These are phyloP conservation scores for Penicillium ochrochloron DNA, from an alignment of 495 filamentous ascomycete genomes.

Conservation along the genomic window DNA sequence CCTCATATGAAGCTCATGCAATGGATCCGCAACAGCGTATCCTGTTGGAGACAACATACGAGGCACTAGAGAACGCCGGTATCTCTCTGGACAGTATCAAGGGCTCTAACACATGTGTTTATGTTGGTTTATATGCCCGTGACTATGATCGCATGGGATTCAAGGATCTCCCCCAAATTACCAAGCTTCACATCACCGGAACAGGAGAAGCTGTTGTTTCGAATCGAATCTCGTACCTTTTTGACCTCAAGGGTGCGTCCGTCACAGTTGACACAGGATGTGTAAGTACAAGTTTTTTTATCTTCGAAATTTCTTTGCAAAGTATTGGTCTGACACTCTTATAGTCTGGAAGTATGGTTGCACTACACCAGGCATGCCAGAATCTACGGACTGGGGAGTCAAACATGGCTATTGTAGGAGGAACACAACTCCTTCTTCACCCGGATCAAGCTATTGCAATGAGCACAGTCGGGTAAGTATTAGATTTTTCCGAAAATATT, in stretches of 20 bases:
- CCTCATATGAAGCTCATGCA: constrained; percentile 47
- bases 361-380: constrained; percentile 13
- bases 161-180: constrained; percentile 10
- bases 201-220: neutral
- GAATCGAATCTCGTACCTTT: constrained; percentile 14
- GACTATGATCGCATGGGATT: constrained; percentile 12
- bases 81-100: constrained; percentile 17
- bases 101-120: constrained; percentile 22
- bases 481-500: neutral
- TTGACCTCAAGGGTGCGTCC: constrained; percentile 8
- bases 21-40: constrained; percentile 38
- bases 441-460: constrained; percentile 6
- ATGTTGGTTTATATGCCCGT: constrained; percentile 5
- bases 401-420: constrained; percentile 11
- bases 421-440: constrained; percentile 3
- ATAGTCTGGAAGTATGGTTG: constrained; percentile 5
- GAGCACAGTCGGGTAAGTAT: constrained; percentile 3
- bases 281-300: neutral
- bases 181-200: constrained; percentile 9
- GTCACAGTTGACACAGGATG: constrained; percentile 14
- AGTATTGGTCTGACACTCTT: neutral
- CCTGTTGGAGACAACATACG: constrained; percentile 44
- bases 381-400: neutral
- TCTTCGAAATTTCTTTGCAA: neutral
- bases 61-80: constrained; percentile 24